Evolutionary conservation across 805 yeast genomes (phyloP).

Genomic region (Metschnikowia cubensis): DNA sequence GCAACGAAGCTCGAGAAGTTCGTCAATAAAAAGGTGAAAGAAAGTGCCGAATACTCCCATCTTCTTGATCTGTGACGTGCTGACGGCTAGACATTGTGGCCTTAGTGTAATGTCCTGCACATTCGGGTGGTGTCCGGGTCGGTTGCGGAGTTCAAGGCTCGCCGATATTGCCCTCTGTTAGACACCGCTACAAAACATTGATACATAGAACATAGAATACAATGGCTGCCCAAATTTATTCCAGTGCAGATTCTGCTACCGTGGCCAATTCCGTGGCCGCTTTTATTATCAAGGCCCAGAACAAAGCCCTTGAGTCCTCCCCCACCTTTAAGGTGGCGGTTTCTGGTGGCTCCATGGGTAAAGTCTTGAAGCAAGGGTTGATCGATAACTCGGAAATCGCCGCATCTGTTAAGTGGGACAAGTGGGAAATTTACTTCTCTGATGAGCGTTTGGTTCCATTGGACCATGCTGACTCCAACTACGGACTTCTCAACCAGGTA

Average conservation of each 20-base stretch:
- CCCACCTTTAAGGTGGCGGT: conserved; percentile 68
- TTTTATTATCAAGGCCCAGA: conserved; percentile 58
- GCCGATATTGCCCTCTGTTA: not conserved
- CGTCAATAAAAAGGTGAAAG: conserved; percentile 74
- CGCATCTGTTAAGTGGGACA: conserved; percentile 53
- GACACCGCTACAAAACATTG: not conserved
- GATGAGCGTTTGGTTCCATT: conserved; percentile 90
- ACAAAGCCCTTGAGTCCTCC: conserved; percentile 47
- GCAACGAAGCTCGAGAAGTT: conserved; percentile 93
- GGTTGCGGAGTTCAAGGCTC: conserved; percentile 4
- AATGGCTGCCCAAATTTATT: conserved; percentile 28
- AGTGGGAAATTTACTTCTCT: conserved; percentile 81
- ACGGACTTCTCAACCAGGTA: conserved; percentile 66
- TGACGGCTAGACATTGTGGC: not conserved
- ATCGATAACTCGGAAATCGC: conserved; percentile 50
- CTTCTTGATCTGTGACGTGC: conserved; percentile 46
- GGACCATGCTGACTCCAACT: conserved; percentile 80
- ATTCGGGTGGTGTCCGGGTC: not conserved
- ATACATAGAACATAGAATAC: not conserved
- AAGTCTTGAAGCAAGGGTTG: conserved; percentile 63
- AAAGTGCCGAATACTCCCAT: conserved; percentile 88
- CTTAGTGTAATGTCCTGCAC: not conserved
- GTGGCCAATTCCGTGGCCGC: conserved; percentile 67
- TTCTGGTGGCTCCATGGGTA: conserved; percentile 88
- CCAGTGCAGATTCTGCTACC: conserved; percentile 51